Evolutionary conservation across 176 grass and related monocot species (phyloP).

Genomic region (Tuctoria greenei): DNA sequence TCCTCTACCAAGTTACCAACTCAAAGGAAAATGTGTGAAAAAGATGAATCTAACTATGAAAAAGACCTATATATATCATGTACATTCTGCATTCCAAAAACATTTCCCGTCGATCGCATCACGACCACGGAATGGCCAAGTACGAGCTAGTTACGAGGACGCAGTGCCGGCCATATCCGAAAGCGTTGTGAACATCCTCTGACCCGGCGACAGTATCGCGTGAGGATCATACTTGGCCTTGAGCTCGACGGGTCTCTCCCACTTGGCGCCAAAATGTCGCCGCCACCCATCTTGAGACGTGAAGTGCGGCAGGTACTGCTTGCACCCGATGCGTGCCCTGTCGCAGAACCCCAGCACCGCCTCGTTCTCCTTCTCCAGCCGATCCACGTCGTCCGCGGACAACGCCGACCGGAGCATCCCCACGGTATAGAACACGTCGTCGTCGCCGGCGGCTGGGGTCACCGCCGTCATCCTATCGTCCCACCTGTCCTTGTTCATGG

Average conservation of each 20-base stretch:
- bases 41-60: too few species aligned
- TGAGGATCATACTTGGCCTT: slow-evolving; percentile 59
- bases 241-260: slow-evolving; percentile 28
- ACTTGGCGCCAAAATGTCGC: slow-evolving; percentile 43
- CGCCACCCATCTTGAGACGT: slow-evolving; percentile 30
- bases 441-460: neutral
- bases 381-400: neutral
- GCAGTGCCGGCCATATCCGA: neutral
- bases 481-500: slow-evolving; percentile 51
- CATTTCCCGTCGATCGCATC: neutral
- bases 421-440: slow-evolving; percentile 54
- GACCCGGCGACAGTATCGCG: slow-evolving; percentile 35
- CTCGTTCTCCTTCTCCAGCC: slow-evolving; percentile 30
- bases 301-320: slow-evolving; percentile 51
- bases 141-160: neutral
- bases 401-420: slow-evolving; percentile 37
- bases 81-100: neutral
- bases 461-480: slow-evolving; percentile 42
- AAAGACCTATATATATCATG: neutral
- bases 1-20: too few species aligned
- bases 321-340: slow-evolving; percentile 11
- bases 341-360: slow-evolving; percentile 41
- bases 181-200: slow-evolving; percentile 20
- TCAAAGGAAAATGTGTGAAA: too few species aligned
- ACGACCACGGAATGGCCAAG: too few species aligned